Conservation (phyloP, 78 protist genomes). For the Trichosphaerium sp. region DNA sequence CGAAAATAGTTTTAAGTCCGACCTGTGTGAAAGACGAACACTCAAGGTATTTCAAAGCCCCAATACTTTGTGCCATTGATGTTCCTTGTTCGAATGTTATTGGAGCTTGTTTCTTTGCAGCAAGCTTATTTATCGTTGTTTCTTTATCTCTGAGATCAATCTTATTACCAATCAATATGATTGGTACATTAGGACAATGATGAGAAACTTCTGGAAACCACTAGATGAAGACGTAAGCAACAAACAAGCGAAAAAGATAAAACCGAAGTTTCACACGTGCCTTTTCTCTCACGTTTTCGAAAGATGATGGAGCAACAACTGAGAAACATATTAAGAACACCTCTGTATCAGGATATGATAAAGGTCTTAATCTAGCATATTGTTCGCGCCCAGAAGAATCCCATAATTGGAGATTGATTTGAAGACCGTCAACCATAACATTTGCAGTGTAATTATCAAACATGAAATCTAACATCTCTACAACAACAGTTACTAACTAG, state of each 20-base stretch:
- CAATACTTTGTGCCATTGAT: constrained; percentile 6
- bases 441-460: too few relatives aligned
- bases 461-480: too few relatives aligned
- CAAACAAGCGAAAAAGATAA: too few relatives aligned
- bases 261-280: too few relatives aligned
- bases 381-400: constrained; percentile 82
- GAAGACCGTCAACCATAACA: too few relatives aligned
- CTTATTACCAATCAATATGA: constrained; percentile 66
- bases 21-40: constrained; percentile 83
- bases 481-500: too few relatives aligned
- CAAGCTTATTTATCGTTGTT: background rate
- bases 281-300: constrained; percentile 44
- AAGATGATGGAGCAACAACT: constrained; percentile 38
- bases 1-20: constrained; percentile 66
- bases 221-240: too few relatives aligned
- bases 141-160: constrained; percentile 21
- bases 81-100: background rate
- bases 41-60: constrained; percentile 60
- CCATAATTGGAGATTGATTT: too few relatives aligned
- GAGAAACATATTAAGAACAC: constrained; percentile 66
- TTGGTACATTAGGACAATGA: constrained; percentile 27
- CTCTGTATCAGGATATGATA: constrained; percentile 54
- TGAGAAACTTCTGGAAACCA: too few relatives aligned
- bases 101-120: background rate
- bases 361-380: constrained; percentile 70